phyloP scores from a whole-genome alignment of 768 basidiomycete genomes.

The Tylopilus rubrobrunneus region DNA sequence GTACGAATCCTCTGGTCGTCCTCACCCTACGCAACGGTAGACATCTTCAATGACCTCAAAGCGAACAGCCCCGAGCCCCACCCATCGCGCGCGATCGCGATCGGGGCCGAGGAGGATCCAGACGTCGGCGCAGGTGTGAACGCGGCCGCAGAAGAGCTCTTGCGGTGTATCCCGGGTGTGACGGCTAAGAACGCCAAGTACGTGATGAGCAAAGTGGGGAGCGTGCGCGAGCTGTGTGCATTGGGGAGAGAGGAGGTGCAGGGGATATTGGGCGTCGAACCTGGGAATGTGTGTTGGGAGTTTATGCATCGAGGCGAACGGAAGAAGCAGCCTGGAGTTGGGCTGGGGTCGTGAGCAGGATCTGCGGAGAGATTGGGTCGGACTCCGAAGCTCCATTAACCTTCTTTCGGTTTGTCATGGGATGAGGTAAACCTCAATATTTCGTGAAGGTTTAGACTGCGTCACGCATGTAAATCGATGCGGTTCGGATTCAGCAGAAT shows the following conservation, averaged over 20 bases:
- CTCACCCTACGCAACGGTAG: constrained; percentile 86
- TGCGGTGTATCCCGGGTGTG: constrained; percentile 81
- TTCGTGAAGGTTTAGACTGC: too few species aligned
- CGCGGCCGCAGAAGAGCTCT: constrained; percentile 73
- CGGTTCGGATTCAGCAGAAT: too few species aligned
- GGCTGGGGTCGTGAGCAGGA: neutral
- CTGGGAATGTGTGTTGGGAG: constrained; percentile 73
- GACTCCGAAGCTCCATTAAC: too few species aligned
- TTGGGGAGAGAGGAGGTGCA: constrained; percentile 60
- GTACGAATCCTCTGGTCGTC: constrained; percentile 97
- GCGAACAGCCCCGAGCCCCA: constrained; percentile 77
- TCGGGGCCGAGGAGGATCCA: constrained; percentile 78
- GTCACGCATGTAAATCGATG: too few species aligned
- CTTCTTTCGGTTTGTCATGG: too few species aligned
- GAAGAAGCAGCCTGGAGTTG: neutral
- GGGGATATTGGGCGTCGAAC: constrained; percentile 73
- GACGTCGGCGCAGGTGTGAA: constrained; percentile 68
- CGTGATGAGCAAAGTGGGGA: constrained; percentile 78
- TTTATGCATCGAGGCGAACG: constrained; percentile 76
- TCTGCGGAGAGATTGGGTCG: too few species aligned
- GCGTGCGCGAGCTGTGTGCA: constrained; percentile 70
- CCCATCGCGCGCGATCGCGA: constrained; percentile 62
- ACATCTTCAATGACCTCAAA: constrained; percentile 94
- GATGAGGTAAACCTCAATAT: too few species aligned
- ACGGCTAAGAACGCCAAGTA: constrained; percentile 80